These are phyloP conservation scores for Ilyonectria destructans DNA, from an alignment of 2,329 filamentous ascomycete species.

Conservation along the genomic window DNA sequence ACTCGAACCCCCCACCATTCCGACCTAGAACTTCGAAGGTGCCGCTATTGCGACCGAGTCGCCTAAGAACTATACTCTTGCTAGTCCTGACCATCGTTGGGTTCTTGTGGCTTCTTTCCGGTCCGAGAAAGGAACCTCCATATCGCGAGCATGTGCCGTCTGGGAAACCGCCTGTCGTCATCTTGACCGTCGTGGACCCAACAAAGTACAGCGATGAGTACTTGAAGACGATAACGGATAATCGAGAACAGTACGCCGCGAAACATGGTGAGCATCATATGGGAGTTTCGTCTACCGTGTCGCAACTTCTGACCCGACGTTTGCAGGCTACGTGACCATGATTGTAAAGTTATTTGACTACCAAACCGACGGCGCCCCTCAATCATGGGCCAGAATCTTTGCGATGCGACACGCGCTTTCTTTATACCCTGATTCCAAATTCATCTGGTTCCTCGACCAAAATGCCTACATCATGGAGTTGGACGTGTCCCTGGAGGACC, in stretches of 20 bases:
- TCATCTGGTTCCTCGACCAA: conserved; percentile 90
- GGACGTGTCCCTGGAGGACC: conserved; percentile 76
- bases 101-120: conserved; percentile 74
- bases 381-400: conserved; percentile 84
- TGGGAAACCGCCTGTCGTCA: conserved; percentile 77
- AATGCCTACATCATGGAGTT: conserved; percentile 93
- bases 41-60: conserved; percentile 72
- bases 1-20: conserved; percentile 83
- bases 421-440: conserved; percentile 81
- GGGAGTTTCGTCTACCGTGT: neutral
- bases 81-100: conserved; percentile 69
- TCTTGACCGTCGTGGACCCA: conserved; percentile 89
- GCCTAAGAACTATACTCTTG: conserved; percentile 73
- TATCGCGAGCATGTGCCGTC: conserved; percentile 60
- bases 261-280: conserved; percentile 79
- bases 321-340: conserved; percentile 88
- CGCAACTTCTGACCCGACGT: conserved; percentile 24
- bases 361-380: conserved; percentile 73
- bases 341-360: conserved; percentile 86
- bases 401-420: conserved; percentile 92
- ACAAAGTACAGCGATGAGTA: conserved; percentile 76
- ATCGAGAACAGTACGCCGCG: conserved; percentile 87
- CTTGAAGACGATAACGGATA: conserved; percentile 82
- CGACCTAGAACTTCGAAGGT: conserved; percentile 71
- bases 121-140: conserved; percentile 48